Evolutionary conservation across 179 eudicot genomes (phyloP), one percentile per base, ranked within the genome.

Genomic region (Patellifolia procumbens): DNA sequence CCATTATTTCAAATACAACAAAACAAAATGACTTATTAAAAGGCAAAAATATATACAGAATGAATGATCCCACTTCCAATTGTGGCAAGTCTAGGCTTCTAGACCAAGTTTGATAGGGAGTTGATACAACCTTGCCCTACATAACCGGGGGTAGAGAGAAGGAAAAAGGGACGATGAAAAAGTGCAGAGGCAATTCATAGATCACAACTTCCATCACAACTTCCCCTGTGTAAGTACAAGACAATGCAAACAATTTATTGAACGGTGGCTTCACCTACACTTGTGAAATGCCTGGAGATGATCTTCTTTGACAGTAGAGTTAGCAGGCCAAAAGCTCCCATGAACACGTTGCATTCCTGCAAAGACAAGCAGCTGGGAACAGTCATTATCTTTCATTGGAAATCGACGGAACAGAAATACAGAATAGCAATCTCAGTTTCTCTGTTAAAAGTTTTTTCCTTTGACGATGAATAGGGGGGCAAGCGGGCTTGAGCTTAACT

Each of bases 21-120:
- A 61, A 13, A 28, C 1, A 29, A 34, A 31, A 5, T 31, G 37
- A 20, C 37, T 64, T 6, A 20, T 67, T 15, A 11, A 24, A 43
- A 42, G 52, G 34, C 31, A 67, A 67, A 67, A 2, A 26, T 13
- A 67, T 67, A 24, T 67, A 67, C 71, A 67, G 31, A 43, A 67
- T 42, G 29, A 24, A 43, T 24, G n/a, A 45, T 15, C 11, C 1
- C 5, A 42, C 34, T 67, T 20, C 42, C 39, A 6, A 42, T 10
- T 65, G 29, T 65, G 43, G 43, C 43, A 64, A 59, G 28, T 24
- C 34, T 43, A 67, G 52, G 5, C 13, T 12, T 16, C 65, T 61
- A 31, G 20, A 31, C 16, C 37, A 31, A 61, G n/a, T 61, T 32
- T 32, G 39, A 17, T 32, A 61, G 8, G 10, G 65, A 29, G 39